phyloP scores from a whole-genome alignment of 441 rosid genomes.

The Pelargonium australe region DNA sequence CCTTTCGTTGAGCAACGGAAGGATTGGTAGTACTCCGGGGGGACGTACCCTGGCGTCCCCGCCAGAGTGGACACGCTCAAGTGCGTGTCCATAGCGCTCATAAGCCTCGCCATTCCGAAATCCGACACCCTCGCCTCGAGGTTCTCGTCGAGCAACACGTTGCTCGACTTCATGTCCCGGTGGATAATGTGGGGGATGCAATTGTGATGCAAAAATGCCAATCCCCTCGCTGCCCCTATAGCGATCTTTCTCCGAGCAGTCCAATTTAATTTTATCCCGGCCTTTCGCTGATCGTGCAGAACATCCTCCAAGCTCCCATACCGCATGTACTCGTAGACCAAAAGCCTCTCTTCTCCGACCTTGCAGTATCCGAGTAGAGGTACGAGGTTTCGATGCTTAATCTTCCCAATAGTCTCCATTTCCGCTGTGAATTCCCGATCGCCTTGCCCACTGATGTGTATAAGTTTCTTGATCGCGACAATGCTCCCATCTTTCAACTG shows the following conservation, averaged over 20 bases:
- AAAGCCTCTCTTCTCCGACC: slow-evolving; percentile 82
- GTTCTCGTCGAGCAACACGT: slow-evolving; percentile 71
- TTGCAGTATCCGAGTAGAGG: slow-evolving; percentile 86
- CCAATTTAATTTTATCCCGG: slow-evolving; percentile 56
- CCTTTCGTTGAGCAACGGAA: slow-evolving; percentile 92
- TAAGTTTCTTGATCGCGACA: slow-evolving; percentile 90
- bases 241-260: slow-evolving; percentile 81
- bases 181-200: slow-evolving; percentile 95
- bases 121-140: slow-evolving; percentile 92
- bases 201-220: slow-evolving; percentile 86
- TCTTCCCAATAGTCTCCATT: slow-evolving; percentile 92
- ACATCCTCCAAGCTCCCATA: slow-evolving; percentile 85
- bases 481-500: slow-evolving; percentile 78
- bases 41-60: slow-evolving; percentile 96
- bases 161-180: slow-evolving; percentile 93
- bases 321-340: slow-evolving; percentile 86
- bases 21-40: slow-evolving; percentile 92
- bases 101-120: slow-evolving; percentile 93
- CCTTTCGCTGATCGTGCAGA: slow-evolving; percentile 63
- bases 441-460: slow-evolving; percentile 81
- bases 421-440: slow-evolving; percentile 96
- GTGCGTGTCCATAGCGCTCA: slow-evolving; percentile 90
- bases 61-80: slow-evolving; percentile 91
- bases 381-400: slow-evolving; percentile 83
- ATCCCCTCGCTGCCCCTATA: slow-evolving; percentile 84